These are phyloP conservation scores for Fusarium compactum DNA, from an alignment of 2,329 filamentous ascomycete species.

Conservation along the genomic window DNA sequence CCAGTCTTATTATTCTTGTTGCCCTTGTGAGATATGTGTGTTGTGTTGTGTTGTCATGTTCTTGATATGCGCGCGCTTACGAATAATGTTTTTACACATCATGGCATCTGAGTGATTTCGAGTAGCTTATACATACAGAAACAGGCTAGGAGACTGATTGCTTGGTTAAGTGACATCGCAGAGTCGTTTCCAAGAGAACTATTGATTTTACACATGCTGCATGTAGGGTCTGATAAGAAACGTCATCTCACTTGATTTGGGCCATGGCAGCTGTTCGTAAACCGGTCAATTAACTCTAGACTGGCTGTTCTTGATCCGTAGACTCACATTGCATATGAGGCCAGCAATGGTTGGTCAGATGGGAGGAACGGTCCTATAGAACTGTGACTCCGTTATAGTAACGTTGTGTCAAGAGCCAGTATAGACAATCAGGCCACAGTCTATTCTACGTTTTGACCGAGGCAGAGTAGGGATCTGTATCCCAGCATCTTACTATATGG, in stretches of 20 bases:
- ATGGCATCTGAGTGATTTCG: constrained; percentile 17
- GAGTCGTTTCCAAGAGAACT: constrained; percentile 8
- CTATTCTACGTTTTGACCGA: neutral
- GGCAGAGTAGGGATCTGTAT: neutral
- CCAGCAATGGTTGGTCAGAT: constrained; percentile 20
- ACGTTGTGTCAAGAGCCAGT: neutral
- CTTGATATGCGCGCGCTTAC: constrained; percentile 33
- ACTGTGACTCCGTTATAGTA: neutral
- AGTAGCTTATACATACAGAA: constrained; percentile 11
- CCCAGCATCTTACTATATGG: neutral
- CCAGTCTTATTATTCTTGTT: constrained; percentile 17
- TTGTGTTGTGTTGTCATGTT: constrained; percentile 19
- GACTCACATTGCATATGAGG: constrained; percentile 25
- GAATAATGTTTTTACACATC: constrained; percentile 43
- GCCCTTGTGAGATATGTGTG: constrained; percentile 9
- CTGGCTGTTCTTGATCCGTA: neutral
- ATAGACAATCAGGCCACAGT: neutral
- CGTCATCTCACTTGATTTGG: constrained; percentile 7
- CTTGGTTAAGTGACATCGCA: constrained; percentile 10
- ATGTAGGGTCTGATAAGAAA: constrained; percentile 26
- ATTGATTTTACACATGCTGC: constrained; percentile 32
- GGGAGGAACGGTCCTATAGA: neutral
- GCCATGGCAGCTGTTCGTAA: constrained; percentile 13
- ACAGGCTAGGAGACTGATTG: neutral
- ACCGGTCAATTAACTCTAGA: neutral